Percentiles rank a stretch among this genome's conserved stretches.
These are phyloP conservation scores for Spencermartinsiella ligniputridi DNA, from an alignment of 1,139 yeast genomes.

Conservation along the genomic window DNA sequence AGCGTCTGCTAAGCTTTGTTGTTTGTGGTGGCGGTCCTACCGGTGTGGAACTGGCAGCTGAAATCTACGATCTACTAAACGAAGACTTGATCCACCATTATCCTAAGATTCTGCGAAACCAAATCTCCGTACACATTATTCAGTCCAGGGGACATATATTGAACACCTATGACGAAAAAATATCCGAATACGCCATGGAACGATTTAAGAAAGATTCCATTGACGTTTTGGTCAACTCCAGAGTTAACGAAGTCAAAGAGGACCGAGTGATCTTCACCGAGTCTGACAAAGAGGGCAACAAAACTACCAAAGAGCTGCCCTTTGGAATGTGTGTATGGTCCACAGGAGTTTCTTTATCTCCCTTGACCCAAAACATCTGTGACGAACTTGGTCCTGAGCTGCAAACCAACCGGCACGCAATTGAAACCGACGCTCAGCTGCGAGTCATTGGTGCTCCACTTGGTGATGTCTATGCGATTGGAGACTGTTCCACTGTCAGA, in stretches of 20 bases:
- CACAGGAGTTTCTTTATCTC: constrained; percentile 61
- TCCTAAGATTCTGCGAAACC: constrained; percentile 55
- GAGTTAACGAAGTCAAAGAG: constrained; percentile 51
- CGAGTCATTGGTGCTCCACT: constrained; percentile 57
- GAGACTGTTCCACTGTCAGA: constrained; percentile 61
- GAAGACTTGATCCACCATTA: constrained; percentile 53
- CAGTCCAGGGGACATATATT: constrained; percentile 61
- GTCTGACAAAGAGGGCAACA: constrained; percentile 37
- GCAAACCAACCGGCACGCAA: constrained; percentile 55
- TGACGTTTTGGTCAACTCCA: constrained; percentile 54
- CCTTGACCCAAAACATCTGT: constrained; percentile 48
- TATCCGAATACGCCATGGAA: constrained; percentile 56
- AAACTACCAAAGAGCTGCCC: constrained; percentile 46
- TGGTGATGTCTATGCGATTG: constrained; percentile 63
- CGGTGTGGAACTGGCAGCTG: constrained; percentile 67
- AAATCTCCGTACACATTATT: constrained; percentile 57
- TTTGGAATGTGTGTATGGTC: constrained; percentile 65
- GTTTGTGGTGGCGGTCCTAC: constrained; percentile 73
- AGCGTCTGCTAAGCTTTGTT: constrained; percentile 53
- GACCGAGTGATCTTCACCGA: constrained; percentile 50
- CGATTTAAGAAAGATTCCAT: constrained; percentile 55
- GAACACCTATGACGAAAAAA: constrained; percentile 58
- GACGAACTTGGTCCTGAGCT: constrained; percentile 37
- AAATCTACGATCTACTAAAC: constrained; percentile 53
- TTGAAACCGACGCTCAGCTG: constrained; percentile 62